Evolutionary conservation across 177 flowering plant genomes (phyloP).

Genomic region (Tripterygium wilfordii): DNA sequence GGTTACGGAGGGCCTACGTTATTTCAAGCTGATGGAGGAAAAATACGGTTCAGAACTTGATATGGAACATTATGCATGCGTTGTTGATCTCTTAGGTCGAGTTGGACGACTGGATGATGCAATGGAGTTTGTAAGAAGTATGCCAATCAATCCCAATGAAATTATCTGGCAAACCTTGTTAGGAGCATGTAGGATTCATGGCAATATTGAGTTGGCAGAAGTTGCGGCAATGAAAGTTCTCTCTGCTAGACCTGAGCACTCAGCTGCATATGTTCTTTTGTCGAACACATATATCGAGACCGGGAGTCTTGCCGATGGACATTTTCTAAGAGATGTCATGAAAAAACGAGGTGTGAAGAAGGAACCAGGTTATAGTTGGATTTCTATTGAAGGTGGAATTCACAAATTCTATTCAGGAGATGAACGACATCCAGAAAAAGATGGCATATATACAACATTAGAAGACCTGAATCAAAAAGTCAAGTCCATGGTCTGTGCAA

Average conservation of each 20-base stretch:
- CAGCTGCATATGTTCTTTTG: constrained; percentile 58
- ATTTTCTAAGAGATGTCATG: constrained; percentile 41
- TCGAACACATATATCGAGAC: constrained; percentile 43
- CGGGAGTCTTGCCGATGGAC: constrained; percentile 40
- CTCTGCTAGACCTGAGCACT: constrained; percentile 30
- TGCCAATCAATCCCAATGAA: constrained; percentile 56
- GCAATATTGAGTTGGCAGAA: constrained; percentile 51
- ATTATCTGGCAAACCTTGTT: constrained; percentile 60
- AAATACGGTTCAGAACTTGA: constrained; percentile 35
- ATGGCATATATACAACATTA: constrained; percentile 36
- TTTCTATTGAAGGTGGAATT: constrained; percentile 40
- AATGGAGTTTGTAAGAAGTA: constrained; percentile 36
- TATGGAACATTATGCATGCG: constrained; percentile 61
- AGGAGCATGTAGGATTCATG: constrained; percentile 54
- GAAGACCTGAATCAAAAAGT: constrained; percentile 31
- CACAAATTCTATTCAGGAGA: constrained; percentile 58
- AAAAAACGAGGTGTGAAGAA: constrained; percentile 48
- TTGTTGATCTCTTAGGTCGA: constrained; percentile 59
- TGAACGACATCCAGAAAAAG: constrained; percentile 38
- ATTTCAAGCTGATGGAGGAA: constrained; percentile 40
- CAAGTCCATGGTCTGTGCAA: constrained; percentile 25
- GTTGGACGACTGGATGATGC: constrained; percentile 51
- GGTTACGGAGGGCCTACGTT: constrained; percentile 53
- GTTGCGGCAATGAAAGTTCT: constrained; percentile 54
- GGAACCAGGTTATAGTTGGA: constrained; percentile 70